Conservation (phyloP, 495 filamentous ascomycete species). For the Friedmanniomyces endolithicus region DNA sequence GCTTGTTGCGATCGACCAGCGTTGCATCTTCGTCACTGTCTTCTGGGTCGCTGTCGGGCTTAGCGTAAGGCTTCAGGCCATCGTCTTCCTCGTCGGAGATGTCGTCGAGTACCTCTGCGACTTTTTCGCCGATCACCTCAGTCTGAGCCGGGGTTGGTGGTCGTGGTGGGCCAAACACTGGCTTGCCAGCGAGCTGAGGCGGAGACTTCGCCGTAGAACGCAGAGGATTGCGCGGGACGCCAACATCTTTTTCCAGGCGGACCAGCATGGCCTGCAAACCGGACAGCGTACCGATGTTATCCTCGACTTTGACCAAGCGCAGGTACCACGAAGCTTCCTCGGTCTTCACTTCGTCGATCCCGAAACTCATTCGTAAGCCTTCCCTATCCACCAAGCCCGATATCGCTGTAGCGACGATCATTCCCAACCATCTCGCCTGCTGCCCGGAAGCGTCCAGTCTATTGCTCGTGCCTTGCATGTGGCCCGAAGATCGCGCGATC, state of each 20-base stretch:
- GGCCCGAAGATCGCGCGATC: constrained; percentile 55
- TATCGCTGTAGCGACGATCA: constrained; percentile 73
- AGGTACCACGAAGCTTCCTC: constrained; percentile 70
- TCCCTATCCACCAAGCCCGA: constrained; percentile 69
- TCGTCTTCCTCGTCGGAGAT: constrained; percentile 48
- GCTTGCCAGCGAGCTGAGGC: constrained; percentile 9
- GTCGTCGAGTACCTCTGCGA: constrained; percentile 13
- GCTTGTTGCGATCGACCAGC: constrained; percentile 66
- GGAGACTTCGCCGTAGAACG: neutral
- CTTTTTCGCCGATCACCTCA: constrained; percentile 13
- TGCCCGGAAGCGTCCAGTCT: constrained; percentile 64
- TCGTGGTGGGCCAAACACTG: constrained; percentile 12
- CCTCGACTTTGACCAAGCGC: constrained; percentile 47
- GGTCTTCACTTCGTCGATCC: constrained; percentile 63
- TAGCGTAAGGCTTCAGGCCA: constrained; percentile 68
- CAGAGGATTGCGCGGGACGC: neutral
- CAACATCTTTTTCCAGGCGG: neutral
- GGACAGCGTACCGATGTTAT: constrained; percentile 49
- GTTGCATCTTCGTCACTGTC: constrained; percentile 91
- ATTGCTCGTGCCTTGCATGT: constrained; percentile 73
- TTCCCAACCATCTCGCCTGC: constrained; percentile 71
- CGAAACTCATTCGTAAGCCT: constrained; percentile 64
- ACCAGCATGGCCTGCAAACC: constrained; percentile 26
- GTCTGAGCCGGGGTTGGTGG: constrained; percentile 11
- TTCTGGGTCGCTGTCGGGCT: constrained; percentile 83